A percentile compares a stretch with the other conserved stretches of the same genome.
Evolutionary conservation across 2,329 filamentous ascomycete genomes (phyloP).

Genomic region (Ceratocystis lukuohia): DNA sequence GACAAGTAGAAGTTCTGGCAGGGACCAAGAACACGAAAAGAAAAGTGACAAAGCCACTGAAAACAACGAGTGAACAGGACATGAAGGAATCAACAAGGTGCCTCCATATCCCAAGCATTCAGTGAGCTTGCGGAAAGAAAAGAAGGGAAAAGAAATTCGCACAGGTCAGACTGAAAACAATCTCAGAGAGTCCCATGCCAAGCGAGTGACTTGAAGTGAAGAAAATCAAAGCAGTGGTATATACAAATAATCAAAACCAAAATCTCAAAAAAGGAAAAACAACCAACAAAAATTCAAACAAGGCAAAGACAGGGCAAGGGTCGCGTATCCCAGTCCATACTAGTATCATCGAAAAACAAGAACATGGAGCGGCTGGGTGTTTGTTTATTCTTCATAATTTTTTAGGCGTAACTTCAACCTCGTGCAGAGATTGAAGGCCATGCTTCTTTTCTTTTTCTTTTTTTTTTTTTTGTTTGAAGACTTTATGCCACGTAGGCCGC

Average conservation of each 20-base stretch:
- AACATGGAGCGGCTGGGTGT: neutral
- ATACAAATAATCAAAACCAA: slow-evolving; percentile 23
- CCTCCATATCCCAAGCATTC: neutral
- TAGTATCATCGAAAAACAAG: neutral
- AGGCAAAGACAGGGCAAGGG: neutral
- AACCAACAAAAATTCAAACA: slow-evolving; percentile 9
- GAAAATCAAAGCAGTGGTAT: slow-evolving; percentile 14
- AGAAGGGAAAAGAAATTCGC: slow-evolving; percentile 1
- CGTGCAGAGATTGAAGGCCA: neutral
- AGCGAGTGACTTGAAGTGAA: slow-evolving; percentile 19
- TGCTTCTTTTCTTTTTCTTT: neutral
- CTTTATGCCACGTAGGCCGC: slow-evolving; percentile 32
- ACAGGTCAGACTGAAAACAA: neutral
- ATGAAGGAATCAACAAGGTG: neutral
- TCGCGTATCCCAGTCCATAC: neutral
- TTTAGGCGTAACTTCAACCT: neutral
- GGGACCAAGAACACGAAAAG: slow-evolving; percentile 2
- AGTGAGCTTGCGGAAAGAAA: neutral
- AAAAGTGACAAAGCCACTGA: slow-evolving; percentile 1
- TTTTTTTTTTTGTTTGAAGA: neutral
- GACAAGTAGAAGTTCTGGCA: neutral
- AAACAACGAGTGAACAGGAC: neutral
- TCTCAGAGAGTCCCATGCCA: neutral
- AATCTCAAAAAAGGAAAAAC: slow-evolving; percentile 2
- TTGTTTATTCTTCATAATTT: neutral